Evolutionary conservation across 371 early-diverging fungal genomes (phyloP).

Genomic region (Choanephora cucurbitarum): DNA sequence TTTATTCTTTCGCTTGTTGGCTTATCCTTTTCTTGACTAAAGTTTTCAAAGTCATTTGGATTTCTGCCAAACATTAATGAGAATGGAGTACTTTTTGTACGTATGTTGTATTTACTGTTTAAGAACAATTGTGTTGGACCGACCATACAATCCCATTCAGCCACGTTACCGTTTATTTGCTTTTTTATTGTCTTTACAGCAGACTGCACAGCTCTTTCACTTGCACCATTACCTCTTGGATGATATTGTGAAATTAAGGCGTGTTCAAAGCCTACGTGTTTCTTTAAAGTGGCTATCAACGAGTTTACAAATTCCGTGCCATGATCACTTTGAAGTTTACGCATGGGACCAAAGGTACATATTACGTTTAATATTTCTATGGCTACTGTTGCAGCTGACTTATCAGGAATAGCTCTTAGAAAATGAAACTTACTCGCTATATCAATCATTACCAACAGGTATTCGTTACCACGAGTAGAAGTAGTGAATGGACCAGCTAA

Average conservation of each 20-base stretch:
- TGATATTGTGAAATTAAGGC: conserved; percentile 25
- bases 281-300: conserved; percentile 5
- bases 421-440: not conserved
- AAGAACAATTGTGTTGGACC: conserved; percentile 24
- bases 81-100: conserved; percentile 16
- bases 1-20: not conserved
- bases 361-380: not conserved
- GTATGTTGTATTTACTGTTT: conserved; percentile 9
- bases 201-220: no score
- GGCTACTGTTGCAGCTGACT: conserved; percentile 1
- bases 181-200: conserved; percentile 17
- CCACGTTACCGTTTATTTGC: conserved; percentile 11
- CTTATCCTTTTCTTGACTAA: conserved; percentile 1
- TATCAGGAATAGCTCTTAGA: conserved; percentile 6
- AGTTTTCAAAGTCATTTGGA: conserved; percentile 15
- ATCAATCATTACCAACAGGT: not conserved
- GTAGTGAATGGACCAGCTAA: not conserved
- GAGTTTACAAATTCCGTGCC: conserved; percentile 28
- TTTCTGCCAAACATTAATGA: conserved; percentile 16
- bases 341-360: not conserved
- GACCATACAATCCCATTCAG: conserved; percentile 27
- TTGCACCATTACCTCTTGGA: no score
- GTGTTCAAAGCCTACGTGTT: conserved; percentile 18
- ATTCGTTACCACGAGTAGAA: not conserved
- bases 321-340: conserved; percentile 25